phyloP scores from a whole-genome alignment of 495 filamentous ascomycete species.

The Bacidia rubella region DNA sequence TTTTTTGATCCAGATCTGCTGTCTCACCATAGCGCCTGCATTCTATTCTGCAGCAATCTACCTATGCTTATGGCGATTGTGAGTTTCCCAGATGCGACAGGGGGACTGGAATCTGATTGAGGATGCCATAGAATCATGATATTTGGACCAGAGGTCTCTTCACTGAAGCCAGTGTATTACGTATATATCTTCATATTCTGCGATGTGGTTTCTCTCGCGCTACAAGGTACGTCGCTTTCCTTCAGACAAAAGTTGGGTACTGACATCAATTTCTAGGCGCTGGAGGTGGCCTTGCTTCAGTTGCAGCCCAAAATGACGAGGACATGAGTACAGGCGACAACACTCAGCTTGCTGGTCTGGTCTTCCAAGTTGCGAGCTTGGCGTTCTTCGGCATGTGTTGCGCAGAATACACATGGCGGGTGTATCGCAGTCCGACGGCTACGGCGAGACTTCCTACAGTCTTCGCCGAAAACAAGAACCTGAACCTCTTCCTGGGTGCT shows the following conservation, averaged over 20 bases:
- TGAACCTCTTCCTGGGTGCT: slow-evolving; percentile 26
- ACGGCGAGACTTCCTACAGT: slow-evolving; percentile 3
- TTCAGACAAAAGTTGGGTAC: not conserved
- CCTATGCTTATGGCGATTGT: slow-evolving; percentile 33
- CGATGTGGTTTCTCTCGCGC: slow-evolving; percentile 45
- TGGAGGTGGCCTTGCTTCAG: slow-evolving; percentile 47
- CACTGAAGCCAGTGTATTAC: slow-evolving; percentile 40
- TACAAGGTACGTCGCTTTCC: slow-evolving; percentile 38
- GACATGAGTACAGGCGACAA: slow-evolving; percentile 38
- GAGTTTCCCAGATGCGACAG: not conserved
- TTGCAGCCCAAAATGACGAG: slow-evolving; percentile 26
- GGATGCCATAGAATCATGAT: slow-evolving; percentile 42
- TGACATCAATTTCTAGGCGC: slow-evolving; percentile 24
- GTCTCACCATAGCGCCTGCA: slow-evolving; percentile 49
- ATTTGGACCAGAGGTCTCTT: slow-evolving; percentile 37
- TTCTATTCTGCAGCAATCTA: slow-evolving; percentile 52
- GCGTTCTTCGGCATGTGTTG: slow-evolving; percentile 39
- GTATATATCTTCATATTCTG: slow-evolving; percentile 54
- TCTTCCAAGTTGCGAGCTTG: slow-evolving; percentile 52
- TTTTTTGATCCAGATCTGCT: slow-evolving; percentile 53
- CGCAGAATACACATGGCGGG: slow-evolving; percentile 29
- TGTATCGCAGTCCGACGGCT: slow-evolving; percentile 3
- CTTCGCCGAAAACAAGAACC: slow-evolving; percentile 18
- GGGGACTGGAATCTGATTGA: slow-evolving; percentile 38
- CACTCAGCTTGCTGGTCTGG: slow-evolving; percentile 55